phyloP scores from a whole-genome alignment of 148 eudicot genomes.

The Diospyros lotus region DNA sequence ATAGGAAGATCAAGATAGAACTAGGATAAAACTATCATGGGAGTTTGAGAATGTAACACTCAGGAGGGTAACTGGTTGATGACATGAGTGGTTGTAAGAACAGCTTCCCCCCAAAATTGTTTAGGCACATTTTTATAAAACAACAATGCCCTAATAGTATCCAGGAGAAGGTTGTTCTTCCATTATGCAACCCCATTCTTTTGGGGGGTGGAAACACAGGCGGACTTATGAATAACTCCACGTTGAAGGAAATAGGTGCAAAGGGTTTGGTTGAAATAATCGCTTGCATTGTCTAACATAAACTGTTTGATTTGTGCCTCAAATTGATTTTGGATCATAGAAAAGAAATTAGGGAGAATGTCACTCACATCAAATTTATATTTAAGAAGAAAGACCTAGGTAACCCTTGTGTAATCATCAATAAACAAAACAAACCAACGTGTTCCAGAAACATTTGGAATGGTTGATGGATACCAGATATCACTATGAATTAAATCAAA shows the following conservation, averaged over 20 bases:
- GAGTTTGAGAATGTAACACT: neutral
- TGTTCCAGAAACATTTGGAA: neutral
- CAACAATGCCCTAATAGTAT: neutral
- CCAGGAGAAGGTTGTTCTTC: neutral
- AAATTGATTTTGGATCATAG: conserved; percentile 13
- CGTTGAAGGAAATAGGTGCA: neutral
- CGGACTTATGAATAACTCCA: neutral
- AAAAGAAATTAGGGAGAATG: neutral
- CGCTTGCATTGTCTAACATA: conserved; percentile 5
- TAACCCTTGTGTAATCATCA: conserved; percentile 8
- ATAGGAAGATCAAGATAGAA: neutral
- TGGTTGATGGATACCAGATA: conserved; percentile 13
- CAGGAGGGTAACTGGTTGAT: neutral
- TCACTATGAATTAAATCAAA: conserved; percentile 14
- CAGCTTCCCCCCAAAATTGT: neutral
- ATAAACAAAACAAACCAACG: conserved; percentile 13
- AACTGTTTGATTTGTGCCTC: neutral
- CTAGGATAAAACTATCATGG: neutral
- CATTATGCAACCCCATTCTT: neutral
- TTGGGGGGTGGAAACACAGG: neutral
- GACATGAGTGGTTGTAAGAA: neutral
- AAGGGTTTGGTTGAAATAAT: conserved; percentile 1
- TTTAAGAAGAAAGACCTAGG: conserved; percentile 4
- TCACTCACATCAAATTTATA: neutral
- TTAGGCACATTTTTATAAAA: neutral